These are phyloP conservation scores for Sideroxylon spinosum DNA, from an alignment of 179 eudicot genomes.

Conservation along the genomic window DNA sequence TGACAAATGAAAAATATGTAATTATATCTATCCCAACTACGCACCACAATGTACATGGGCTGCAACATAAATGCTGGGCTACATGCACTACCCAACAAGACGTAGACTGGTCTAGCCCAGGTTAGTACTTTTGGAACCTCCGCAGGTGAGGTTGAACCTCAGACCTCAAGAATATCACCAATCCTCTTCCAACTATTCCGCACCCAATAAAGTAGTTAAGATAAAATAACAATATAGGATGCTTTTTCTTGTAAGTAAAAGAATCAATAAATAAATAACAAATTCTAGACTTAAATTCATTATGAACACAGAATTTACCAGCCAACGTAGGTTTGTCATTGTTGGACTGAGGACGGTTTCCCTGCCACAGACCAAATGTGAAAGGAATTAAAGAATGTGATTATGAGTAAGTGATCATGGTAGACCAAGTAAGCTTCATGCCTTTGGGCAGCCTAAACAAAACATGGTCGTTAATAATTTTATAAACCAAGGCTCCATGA, in stretches of 20 bases:
- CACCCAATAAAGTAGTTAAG: not conserved
- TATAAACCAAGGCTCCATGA: too few relatives aligned
- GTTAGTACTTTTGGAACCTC: too few relatives aligned
- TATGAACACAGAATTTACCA: constrained; percentile 27
- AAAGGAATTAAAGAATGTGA: not conserved
- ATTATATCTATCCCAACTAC: too few relatives aligned
- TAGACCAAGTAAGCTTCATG: not conserved
- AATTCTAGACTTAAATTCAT: not conserved
- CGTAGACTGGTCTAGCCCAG: too few relatives aligned
- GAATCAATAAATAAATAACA: not conserved
- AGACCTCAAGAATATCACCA: too few relatives aligned
- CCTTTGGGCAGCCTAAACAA: not conserved
- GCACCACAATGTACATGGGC: too few relatives aligned
- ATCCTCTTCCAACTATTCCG: too few relatives aligned
- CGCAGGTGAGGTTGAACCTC: too few relatives aligned
- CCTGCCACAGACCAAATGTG: constrained; percentile 26
- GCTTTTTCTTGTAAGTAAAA: not conserved
- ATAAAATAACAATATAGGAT: not conserved
- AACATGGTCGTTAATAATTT: too few relatives aligned
- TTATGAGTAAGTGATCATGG: not conserved
- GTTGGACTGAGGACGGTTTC: constrained; percentile 35
- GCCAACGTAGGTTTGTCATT: constrained; percentile 32
- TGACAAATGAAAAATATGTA: too few relatives aligned
- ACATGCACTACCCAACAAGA: too few relatives aligned
- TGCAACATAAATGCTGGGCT: too few relatives aligned